Base-by-base conservation (phyloP, 148 eudicot genomes). In the Chenopodium quinoa region DNA sequence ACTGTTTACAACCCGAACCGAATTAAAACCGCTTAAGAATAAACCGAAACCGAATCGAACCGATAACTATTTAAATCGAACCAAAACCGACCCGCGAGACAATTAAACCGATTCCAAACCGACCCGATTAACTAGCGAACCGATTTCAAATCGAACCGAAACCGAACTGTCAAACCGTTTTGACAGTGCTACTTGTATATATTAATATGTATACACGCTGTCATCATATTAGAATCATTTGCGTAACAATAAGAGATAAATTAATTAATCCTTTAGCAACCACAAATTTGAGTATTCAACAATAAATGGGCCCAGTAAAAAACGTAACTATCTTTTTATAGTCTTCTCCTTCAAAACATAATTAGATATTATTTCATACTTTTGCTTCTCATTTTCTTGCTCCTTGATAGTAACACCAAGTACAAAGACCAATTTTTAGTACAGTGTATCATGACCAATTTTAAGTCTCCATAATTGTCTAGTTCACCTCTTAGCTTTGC, bases 231-330 rank as follows among this genome's bases (percentile, higher is more conserved):
- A 40, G 44, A 34, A 37, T 71, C 73, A 37, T 71, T 72, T 22
- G 75, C 75, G 22, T 44, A 31, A 8, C 9, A 72, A 17, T 44
- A 11, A 72, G 75, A 22, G 29, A 34, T 40, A 40, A 17, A 44
- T 72, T 22, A 72, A 44, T 37, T 40, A 71, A 71, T 44, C 22
- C 23, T n/a, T 73, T n/a, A 73, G 11, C 37, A 73, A 73, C 60
- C 60, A 73, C 14, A 48, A 70, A 10, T 47, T 73, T 22, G 58
- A 73, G 58, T 46, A 73, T 73, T 73, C 76, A 73, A 73, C 34
- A 73, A 48, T 12, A 73, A 47, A 23, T 58, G 76, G 76, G 2
- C 76, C 60, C 58, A 73, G 1, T 37, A 11, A 19, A 73, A 73
- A 23, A 12, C 76, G 32, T 46, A 47, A 73, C 11, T 23, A 73